Evolutionary conservation across 1,139 yeast genomes (phyloP).

Genomic region (Kurtzmaniella quercitrusa): DNA sequence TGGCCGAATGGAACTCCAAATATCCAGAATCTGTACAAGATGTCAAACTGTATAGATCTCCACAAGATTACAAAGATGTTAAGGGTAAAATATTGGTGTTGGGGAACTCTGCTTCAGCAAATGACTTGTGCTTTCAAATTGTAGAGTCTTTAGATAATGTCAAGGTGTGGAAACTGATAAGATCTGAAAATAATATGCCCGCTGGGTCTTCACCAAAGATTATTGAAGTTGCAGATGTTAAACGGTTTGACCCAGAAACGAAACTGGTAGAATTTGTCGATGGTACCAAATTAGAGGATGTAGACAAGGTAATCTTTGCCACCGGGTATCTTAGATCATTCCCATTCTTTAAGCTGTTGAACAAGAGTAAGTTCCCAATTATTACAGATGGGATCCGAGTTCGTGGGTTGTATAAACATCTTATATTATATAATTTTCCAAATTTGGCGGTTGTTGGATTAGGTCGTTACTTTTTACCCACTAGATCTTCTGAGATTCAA

Average conservation of each 20-base stretch:
- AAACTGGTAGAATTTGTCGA: slow-evolving; percentile 29
- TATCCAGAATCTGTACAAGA: slow-evolving; percentile 47
- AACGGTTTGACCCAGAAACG: slow-evolving; percentile 23
- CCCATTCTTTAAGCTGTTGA: slow-evolving; percentile 35
- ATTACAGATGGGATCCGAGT: slow-evolving; percentile 43
- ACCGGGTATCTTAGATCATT: slow-evolving; percentile 57
- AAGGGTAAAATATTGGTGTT: slow-evolving; percentile 45
- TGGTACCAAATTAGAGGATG: slow-evolving; percentile 31
- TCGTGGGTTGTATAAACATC: slow-evolving; percentile 50
- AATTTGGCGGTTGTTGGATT: slow-evolving; percentile 51
- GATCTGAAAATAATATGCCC: slow-evolving; percentile 38
- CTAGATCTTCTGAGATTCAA: slow-evolving; percentile 57
- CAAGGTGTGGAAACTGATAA: slow-evolving; percentile 42
- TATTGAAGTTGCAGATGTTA: slow-evolving; percentile 37
- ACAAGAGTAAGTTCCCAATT: slow-evolving; percentile 22
- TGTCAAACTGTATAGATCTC: slow-evolving; percentile 10
- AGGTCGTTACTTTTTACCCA: slow-evolving; percentile 52
- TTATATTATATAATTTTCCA: slow-evolving; percentile 50
- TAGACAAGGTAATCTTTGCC: slow-evolving; percentile 55
- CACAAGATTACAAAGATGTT: slow-evolving; percentile 16
- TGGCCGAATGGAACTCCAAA: slow-evolving; percentile 37
- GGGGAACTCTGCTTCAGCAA: slow-evolving; percentile 62
- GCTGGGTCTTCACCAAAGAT: slow-evolving; percentile 37
- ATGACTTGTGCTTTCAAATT: slow-evolving; percentile 53
- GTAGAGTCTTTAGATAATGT: slow-evolving; percentile 28